Base-by-base conservation (phyloP, 805 yeast genomes). In the Wickerhamomyces hampshirensis region DNA sequence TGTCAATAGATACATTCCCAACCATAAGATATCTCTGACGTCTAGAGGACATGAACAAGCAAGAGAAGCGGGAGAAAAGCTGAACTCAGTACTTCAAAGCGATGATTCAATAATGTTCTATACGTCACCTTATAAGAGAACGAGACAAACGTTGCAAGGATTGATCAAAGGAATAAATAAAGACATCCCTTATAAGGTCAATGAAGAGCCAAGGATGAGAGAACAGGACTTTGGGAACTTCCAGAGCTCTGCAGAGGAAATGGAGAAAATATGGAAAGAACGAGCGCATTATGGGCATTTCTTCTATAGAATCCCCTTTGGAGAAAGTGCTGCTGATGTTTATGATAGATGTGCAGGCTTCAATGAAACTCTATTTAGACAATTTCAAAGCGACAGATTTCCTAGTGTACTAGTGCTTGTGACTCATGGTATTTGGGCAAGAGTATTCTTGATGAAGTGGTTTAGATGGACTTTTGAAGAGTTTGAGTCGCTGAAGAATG, bases 161-260 rank as follows among this genome's bases (percentile, higher is more conserved):
- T 71, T 89, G 7, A 54, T 83, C 3, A 69, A 74, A 26, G 82
- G 80, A 2, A 68, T 77, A 43, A 62, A 62, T 5, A 61, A 55
- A 9, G 58, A 51, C 32, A 47, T 79, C 8, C 63, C 66, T 5
- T 80, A 76, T 48, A 66, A 71, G 26, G 74, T 83, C 3, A 71
- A 77, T 47, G 97, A 89, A 57, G 97, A 89, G 55, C 95, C 96
- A 10, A 64, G 96, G 37, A 76, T 89, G 75, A 69, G 97, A 44
- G 97, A 89, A 55, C 97, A 89, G 59, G 97, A 89, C 58, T 89
- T 89, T 55, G 97, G 97, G 15, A 88, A 88, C 56, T 88, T 87
- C 59, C 97, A 88, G 62, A 77, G 83, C 37, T 72, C 80, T 0
- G 71, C 77, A 2, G 78, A 75, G 37, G 84, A 77, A 46, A 88